Evolutionary conservation across 768 basidiomycete species (phyloP), one percentile per base, ranked within the genome.

Genomic region (Phylloporus sp.): DNA sequence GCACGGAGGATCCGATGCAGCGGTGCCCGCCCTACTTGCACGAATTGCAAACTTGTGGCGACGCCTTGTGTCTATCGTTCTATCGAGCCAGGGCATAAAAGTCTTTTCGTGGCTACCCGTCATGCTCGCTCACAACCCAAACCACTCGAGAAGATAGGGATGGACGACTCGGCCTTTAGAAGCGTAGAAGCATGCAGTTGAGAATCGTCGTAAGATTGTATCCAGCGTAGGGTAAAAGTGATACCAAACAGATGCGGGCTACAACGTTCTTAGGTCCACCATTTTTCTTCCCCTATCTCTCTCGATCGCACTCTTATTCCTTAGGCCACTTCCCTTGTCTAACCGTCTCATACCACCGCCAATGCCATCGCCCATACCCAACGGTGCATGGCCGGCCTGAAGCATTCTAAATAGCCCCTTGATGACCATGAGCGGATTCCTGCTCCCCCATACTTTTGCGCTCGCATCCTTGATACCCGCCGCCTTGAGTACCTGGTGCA

Each of bases 391-490:
- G 0, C 94, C 93, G 1, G 87, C 81, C 50, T 93, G 90, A 39
- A 99, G 70, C 72, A 96, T 76, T 63, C 84, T 76, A 56, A 92
- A 77, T 14, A 81, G 74, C 21, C 85, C 82, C 70, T 96, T 95
- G 72, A 94, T 80, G 33, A 95, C 90, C 65, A 64, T 66, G 32
- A 66, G 53, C 29, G 77, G 80, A 67, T 95, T 97, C 54, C 88
- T 74, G 60, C 89, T 93, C 14, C 95, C 93, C 81, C 90, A 89
- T 17, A 98, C 88, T 69, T 96, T 97, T 24, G 90, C 95, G 55
- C 89, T 92, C 34, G 89, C 77, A 68, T 99, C 95, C 65, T 90
- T 87, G 69, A 99, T 88, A 10, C 95, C 96, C 1, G 93, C 94
- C 0, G 93, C 92, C 55, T 90, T 88, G 59, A 94, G 76, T 33